Base-by-base conservation (phyloP, 371 early-diverging fungal genomes). In the Actinomucor elegans region DNA sequence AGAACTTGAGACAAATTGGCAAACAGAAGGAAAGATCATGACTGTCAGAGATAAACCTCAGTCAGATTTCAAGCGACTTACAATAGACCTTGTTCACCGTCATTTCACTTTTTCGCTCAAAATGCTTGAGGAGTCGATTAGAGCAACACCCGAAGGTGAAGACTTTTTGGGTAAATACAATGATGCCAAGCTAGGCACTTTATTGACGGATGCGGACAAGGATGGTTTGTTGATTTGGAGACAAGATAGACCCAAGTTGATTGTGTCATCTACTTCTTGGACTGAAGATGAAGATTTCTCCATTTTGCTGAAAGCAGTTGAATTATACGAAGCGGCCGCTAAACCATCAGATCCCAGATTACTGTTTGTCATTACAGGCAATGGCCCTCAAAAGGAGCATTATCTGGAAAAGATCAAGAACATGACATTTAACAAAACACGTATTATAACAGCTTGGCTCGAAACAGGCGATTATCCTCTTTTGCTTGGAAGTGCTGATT, bases 241-340 rank as follows among this genome's bases (percentile, higher is more conserved):
- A 65, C 9, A 52, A 24, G 56, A 65, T 52, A 75, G 92, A 36
- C 88, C 90, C 1, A 77, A 79, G 43, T 61, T 97, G 47, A 67
- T 97, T 43, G 89, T 97, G 5, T 92, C 90, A 53, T 87, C 89
- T 57, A 96, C 97, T n/a, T 89, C 89, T 57, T 98, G 96, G 96
- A 98, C 98, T 0, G 88, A 88, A 29, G 98, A 97, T 67, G 98
- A 98, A 59, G 97, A 97, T 63, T 94, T 98, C 66, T 74, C 77
- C 11, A 55, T 95, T 4, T 66, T 98, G 45, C 66, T 94, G 24
- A 75, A 84, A 1, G 94, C 94, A 0, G 66, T 91, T 10, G 66
- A 73, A 37, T 48, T 66, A 31, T 92, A 93, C 64, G 73, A 80
- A 23, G 57, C 49, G 9, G 26, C 34, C 24, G 73, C 66, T 3